Percentiles rank a stretch among this genome's conserved stretches.
phyloP scores from a whole-genome alignment of 257 asterid genomes.

The Petunia axillaris region DNA sequence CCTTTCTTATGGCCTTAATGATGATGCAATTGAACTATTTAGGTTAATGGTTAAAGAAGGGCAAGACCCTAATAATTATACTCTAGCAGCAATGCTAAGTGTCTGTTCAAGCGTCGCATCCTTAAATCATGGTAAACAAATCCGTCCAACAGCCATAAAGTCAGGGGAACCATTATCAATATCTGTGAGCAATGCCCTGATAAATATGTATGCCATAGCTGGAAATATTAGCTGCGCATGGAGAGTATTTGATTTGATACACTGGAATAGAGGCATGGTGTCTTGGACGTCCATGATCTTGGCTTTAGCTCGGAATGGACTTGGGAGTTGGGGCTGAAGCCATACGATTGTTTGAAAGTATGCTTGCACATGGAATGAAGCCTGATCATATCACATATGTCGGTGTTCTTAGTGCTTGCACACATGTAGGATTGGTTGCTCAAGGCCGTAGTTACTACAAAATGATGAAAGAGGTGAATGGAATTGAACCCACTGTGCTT shows the following conservation, averaged over 20 bases:
- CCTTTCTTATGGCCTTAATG: conserved; percentile 42
- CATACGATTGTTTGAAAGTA: conserved; percentile 58
- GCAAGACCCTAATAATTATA: conserved; percentile 68
- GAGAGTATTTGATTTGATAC: conserved; percentile 47
- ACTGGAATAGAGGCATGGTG: conserved; percentile 52
- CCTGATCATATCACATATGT: conserved; percentile 89
- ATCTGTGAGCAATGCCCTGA: conserved; percentile 79
- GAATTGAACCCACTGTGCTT: conserved; percentile 70
- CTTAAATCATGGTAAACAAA: conserved; percentile 71
- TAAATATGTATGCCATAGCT: conserved; percentile 82
- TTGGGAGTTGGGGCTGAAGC: conserved; percentile 72
- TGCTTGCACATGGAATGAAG: conserved; percentile 54
- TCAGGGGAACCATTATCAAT: conserved; percentile 52
- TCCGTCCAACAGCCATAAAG: conserved; percentile 70
- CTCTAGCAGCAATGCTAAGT: conserved; percentile 76
- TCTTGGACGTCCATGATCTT: conserved; percentile 93
- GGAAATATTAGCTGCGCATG: conserved; percentile 64
- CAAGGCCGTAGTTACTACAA: conserved; percentile 70
- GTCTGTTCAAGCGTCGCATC: conserved; percentile 76
- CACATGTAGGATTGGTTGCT: conserved; percentile 79
- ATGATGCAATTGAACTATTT: conserved; percentile 70
- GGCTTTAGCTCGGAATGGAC: conserved; percentile 85
- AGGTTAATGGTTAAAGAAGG: conserved; percentile 63
- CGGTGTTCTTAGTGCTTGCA: conserved; percentile 83
- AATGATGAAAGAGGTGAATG: conserved; percentile 69